Conservation (phyloP, 2,329 filamentous ascomycete species). For the Myriosclerotinia curreyana region DNA sequence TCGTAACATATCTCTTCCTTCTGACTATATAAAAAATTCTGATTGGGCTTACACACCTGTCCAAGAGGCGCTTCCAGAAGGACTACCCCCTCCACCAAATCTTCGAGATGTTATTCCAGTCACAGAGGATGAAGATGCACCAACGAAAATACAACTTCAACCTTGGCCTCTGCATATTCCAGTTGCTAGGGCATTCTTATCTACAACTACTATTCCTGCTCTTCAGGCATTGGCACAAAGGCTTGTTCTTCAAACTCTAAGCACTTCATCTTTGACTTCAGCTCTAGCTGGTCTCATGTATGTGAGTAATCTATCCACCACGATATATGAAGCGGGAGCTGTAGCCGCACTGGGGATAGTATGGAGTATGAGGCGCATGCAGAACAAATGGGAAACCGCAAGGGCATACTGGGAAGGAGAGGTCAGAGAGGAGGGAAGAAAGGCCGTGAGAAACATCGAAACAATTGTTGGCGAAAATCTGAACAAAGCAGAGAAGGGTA, state of each 20-base stretch:
- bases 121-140: slow-evolving; percentile 29
- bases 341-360: slow-evolving; percentile 59
- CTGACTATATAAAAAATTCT: neutral
- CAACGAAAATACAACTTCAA: slow-evolving; percentile 25
- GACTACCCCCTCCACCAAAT: slow-evolving; percentile 26
- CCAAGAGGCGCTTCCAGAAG: slow-evolving; percentile 13
- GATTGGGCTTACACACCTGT: slow-evolving; percentile 35
- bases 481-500: slow-evolving; percentile 19
- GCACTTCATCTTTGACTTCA: slow-evolving; percentile 62
- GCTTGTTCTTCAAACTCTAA: slow-evolving; percentile 68
- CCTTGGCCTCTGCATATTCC: slow-evolving; percentile 74
- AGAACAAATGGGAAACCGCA: slow-evolving; percentile 60
- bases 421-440: slow-evolving; percentile 64
- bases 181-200: slow-evolving; percentile 63
- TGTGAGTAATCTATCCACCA: slow-evolving; percentile 51
- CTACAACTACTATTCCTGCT: slow-evolving; percentile 64
- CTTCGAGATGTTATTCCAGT: slow-evolving; percentile 29
- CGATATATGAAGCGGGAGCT: slow-evolving; percentile 59
- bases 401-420: slow-evolving; percentile 62
- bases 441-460: slow-evolving; percentile 57
- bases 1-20: slow-evolving; percentile 10
- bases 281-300: slow-evolving; percentile 57
- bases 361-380: slow-evolving; percentile 57
- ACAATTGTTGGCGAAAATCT: slow-evolving; percentile 44
- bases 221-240: slow-evolving; percentile 71